phyloP scores from a whole-genome alignment of 1,284 basidiomycete species.

The Fomitopsis pinicola region DNA sequence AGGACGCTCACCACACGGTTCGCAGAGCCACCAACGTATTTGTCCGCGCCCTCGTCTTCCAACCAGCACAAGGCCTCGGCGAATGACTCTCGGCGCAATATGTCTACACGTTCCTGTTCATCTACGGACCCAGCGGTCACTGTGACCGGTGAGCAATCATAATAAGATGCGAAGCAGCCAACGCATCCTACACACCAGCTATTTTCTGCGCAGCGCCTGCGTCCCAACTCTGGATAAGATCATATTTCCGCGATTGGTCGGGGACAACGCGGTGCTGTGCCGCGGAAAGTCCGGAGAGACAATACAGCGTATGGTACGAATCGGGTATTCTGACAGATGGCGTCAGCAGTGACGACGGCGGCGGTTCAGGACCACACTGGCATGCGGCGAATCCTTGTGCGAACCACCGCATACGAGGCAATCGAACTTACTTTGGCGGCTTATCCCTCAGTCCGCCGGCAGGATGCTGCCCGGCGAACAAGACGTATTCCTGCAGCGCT shows the following conservation, averaged over 20 bases:
- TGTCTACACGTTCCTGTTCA: slow-evolving; percentile 13
- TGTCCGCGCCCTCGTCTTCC: slow-evolving; percentile 65
- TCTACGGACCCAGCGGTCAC: slow-evolving; percentile 10
- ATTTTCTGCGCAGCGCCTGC: slow-evolving; percentile 12
- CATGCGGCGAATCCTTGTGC: background rate
- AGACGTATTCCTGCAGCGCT: slow-evolving; percentile 85
- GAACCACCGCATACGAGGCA: slow-evolving; percentile 7
- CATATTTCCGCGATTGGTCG: slow-evolving; percentile 37
- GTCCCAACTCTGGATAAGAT: slow-evolving; percentile 44
- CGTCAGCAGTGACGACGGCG: background rate
- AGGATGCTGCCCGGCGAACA: slow-evolving; percentile 82
- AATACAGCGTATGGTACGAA: slow-evolving; percentile 90
- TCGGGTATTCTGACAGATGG: slow-evolving; percentile 58
- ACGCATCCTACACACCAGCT: slow-evolving; percentile 24
- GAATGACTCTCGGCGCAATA: slow-evolving; percentile 52
- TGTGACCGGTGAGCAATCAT: slow-evolving; percentile 1
- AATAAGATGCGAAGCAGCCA: background rate
- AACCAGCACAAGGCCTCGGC: slow-evolving; percentile 65
- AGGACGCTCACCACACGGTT: slow-evolving; percentile 66
- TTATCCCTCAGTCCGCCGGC: slow-evolving; percentile 91
- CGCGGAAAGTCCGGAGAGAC: slow-evolving; percentile 82
- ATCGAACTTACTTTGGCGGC: slow-evolving; percentile 75
- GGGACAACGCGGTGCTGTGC: slow-evolving; percentile 78
- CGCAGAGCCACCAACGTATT: slow-evolving; percentile 57
- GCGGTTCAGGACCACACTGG: background rate